Percentiles rank a stretch among this genome's conserved stretches.
Conservation (phyloP, 176 grass and related monocot genomes). For the Musa itinerans region DNA sequence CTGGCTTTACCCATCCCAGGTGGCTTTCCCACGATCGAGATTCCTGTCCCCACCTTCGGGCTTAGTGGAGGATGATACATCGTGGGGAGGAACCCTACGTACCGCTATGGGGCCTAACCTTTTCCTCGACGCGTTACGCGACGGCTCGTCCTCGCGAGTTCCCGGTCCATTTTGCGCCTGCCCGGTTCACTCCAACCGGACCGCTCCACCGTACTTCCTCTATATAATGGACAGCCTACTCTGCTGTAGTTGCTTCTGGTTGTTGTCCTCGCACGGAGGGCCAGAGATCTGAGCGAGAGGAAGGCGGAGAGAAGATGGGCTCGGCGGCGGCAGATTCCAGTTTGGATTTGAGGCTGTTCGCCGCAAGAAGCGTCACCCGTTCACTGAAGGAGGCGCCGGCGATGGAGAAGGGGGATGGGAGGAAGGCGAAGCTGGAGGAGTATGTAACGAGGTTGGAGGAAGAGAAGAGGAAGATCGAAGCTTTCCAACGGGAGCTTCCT, state of each 20-base stretch:
- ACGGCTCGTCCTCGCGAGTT: neutral
- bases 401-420: conserved; percentile 29
- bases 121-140: too few relatives aligned
- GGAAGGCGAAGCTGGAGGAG: conserved; percentile 28
- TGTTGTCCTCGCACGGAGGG: neutral
- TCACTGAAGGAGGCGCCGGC: neutral
- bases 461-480: conserved; percentile 63
- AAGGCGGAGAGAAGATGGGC: conserved; percentile 25
- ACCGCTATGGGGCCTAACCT: too few relatives aligned
- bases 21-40: too few relatives aligned
- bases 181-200: neutral
- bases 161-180: neutral
- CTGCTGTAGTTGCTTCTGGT: neutral
- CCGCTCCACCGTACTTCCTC: neutral
- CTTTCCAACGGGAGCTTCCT: conserved; percentile 75
- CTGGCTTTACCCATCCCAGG: too few relatives aligned
- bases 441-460: conserved; percentile 51
- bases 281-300: neutral
- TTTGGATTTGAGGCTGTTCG: conserved; percentile 44
- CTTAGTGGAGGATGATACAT: too few relatives aligned
- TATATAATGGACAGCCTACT: neutral
- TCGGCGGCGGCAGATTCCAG: neutral
- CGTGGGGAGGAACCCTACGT: too few relatives aligned
- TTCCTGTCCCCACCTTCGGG: too few relatives aligned
- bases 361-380: conserved; percentile 27